Conservation (phyloP, 2,329 filamentous ascomycete species). For the Talaromyces sp. region DNA sequence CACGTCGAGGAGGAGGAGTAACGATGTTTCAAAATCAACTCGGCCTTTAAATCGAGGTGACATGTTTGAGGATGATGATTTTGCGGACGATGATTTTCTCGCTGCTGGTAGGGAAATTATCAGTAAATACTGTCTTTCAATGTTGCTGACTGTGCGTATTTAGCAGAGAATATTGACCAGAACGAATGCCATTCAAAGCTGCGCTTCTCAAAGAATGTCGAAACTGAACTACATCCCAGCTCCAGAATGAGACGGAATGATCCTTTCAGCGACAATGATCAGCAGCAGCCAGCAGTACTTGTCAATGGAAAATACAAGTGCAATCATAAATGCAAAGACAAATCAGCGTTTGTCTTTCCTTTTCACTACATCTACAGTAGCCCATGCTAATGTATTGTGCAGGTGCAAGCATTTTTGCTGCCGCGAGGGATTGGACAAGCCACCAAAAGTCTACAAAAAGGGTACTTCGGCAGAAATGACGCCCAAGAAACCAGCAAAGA, state of each 20-base stretch:
- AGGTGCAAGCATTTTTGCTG: slow-evolving; percentile 70
- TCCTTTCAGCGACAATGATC: slow-evolving; percentile 2
- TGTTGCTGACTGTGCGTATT: not conserved
- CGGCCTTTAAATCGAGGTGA: slow-evolving; percentile 29
- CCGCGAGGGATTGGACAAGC: slow-evolving; percentile 63
- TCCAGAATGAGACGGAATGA: not conserved
- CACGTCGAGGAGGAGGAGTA: slow-evolving; percentile 14
- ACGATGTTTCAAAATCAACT: slow-evolving; percentile 14
- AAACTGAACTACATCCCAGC: not conserved
- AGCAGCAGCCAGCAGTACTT: slow-evolving; percentile 46
- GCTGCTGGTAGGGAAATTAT: slow-evolving; percentile 29
- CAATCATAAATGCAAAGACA: slow-evolving; percentile 63
- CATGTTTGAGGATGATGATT: slow-evolving; percentile 47
- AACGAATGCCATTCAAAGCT: not conserved
- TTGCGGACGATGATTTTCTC: slow-evolving; percentile 50
- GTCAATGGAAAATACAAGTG: slow-evolving; percentile 69
- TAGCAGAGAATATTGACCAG: not conserved
- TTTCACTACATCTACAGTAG: slow-evolving; percentile 5
- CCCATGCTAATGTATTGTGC: slow-evolving; percentile 19
- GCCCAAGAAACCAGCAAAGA: slow-evolving; percentile 22
- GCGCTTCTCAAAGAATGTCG: slow-evolving; percentile 6
- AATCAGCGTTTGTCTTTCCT: slow-evolving; percentile 31
- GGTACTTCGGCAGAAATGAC: not conserved
- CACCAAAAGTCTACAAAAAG: slow-evolving; percentile 39
- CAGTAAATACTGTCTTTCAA: not conserved